Conservation (phyloP, 306 rosid genomes). For the Casuarina equisetifolia region DNA sequence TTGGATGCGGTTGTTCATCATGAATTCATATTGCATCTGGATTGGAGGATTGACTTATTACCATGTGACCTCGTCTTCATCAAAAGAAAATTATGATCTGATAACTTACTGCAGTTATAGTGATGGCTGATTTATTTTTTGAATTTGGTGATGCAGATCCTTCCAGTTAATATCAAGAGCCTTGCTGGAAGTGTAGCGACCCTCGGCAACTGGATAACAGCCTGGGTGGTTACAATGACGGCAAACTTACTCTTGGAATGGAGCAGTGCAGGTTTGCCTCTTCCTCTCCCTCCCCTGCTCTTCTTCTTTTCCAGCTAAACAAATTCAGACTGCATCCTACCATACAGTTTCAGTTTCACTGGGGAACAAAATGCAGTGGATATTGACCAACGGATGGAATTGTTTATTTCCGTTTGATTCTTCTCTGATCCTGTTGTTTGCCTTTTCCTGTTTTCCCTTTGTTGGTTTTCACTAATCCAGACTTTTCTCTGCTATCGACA, state of each 20-base stretch:
- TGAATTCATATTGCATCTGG: neutral
- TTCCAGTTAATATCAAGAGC: conserved; percentile 84
- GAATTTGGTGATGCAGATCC: conserved; percentile 58
- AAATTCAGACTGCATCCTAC: neutral
- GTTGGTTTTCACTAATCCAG: conserved; percentile 20
- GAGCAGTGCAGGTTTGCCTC: conserved; percentile 79
- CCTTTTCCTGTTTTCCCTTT: neutral
- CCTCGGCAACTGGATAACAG: conserved; percentile 78
- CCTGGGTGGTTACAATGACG: conserved; percentile 77
- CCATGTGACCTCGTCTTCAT: neutral
- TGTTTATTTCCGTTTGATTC: neutral
- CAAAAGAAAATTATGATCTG: neutral
- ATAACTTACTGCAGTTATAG: conserved; percentile 24
- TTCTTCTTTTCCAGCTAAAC: neutral
- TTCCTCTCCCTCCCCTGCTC: neutral
- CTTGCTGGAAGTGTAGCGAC: conserved; percentile 97
- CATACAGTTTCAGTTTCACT: neutral
- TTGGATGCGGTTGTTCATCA: neutral
- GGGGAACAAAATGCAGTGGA: neutral
- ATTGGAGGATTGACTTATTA: neutral
- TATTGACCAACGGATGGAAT: neutral
- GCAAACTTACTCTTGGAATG: conserved; percentile 85
- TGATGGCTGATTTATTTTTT: conserved; percentile 14
- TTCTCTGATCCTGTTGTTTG: neutral
- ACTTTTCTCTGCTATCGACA: conserved; percentile 37